Evolutionary conservation across 2,329 filamentous ascomycete species (phyloP), one percentile per base, ranked within the genome.

Genomic region (Colletotrichum cordylinicola): DNA sequence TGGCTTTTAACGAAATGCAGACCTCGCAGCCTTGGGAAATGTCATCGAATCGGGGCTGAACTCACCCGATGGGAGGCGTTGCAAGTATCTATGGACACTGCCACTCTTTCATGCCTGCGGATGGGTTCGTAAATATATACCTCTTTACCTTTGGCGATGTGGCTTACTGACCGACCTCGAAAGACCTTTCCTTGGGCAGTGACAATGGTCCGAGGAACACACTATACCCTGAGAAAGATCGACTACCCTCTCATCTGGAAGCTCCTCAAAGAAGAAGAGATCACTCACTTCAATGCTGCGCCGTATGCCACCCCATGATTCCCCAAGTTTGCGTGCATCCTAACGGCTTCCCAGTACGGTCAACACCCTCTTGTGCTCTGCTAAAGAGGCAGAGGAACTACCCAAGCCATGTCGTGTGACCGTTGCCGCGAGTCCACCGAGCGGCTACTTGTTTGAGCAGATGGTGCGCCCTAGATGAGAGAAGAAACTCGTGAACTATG

Each of bases 241-340:
- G 96, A 98, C 85, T 99, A 99, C 82, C 92, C 95, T 0, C 89
- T 96, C 74, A 98, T 99, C 76, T 99, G 97, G 97, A 91, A 91
- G 65, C 86, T 99, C 6, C 87, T 99, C 39, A 98, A 96, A 81
- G 91, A 95, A 68, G 95, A 98, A 84, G 88, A 91, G 8, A 94
- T 99, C 78, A 98, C 96, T 1, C 97, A 99, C 84, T 98, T 98
- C 87, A 98, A 96, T 82, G 96, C 96, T 1, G 97, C 96, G 1
- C 97, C 97, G 0, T 37, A 8, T 16, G n/a, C 27, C 15, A 8
- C 10, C 15, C 13, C 29, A 18, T 12, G 29, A 60, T 31, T 4
- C n/a, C 29, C 13, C 27, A 21, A 10, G 18, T 24, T n/a, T 58
- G 6, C 18, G 29, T 24, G 48, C 48, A 24, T 16, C 12, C 67